Evolutionary conservation across 495 filamentous ascomycete genomes (phyloP), one percentile per base, ranked within the genome.

Genomic region (Articulospora tetracladia): DNA sequence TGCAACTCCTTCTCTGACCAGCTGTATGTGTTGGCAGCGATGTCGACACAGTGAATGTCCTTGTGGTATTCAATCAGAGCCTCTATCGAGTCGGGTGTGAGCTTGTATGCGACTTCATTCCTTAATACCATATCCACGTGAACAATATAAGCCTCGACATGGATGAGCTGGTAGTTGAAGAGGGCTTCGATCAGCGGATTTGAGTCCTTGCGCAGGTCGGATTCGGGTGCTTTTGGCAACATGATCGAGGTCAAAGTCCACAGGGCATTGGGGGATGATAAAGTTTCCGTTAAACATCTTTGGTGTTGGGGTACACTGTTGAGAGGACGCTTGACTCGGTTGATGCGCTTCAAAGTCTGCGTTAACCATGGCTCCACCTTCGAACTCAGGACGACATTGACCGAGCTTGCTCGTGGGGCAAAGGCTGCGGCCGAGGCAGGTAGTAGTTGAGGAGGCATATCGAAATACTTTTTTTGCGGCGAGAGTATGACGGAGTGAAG

Each of bases 301-400:
- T 90, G 91, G 78, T 99, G 94, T 74, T 99, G 94, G 26, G 91
- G 89, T 32, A 97, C 91, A 73, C 92, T 97, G 80, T 99, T 99
- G 71, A 99, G 78, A 65, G 94, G 94, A 67, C 95, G 88, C 83
- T 99, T 99, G 74, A 98, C 85, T 62, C 91, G 86, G 80, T 97
- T 98, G 76, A 97, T 92, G 72, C 94, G 87, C 79, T 99, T 99
- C 66, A 99, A 79, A 20, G 95, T 96, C 64, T 90, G 88, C 6
- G 94, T 99, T 74, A 99, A 82, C 93, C 95, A 99, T 57, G 93
- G 91, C 78, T 97, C 94, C 66, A 98, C 91, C 79, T 93, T 96
- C 68, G 86, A 88, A 67, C 87, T 91, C 66, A 99, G 80, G 65
- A 99, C 94, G 63, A 99, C 88, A 70, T 93, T 99, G 61, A 93